A percentile compares a stretch with the other conserved stretches of the same genome.
These are phyloP conservation scores for Hordeum pubiflorum DNA, from an alignment of 202 grass and related monocot genomes.

Conservation along the genomic window DNA sequence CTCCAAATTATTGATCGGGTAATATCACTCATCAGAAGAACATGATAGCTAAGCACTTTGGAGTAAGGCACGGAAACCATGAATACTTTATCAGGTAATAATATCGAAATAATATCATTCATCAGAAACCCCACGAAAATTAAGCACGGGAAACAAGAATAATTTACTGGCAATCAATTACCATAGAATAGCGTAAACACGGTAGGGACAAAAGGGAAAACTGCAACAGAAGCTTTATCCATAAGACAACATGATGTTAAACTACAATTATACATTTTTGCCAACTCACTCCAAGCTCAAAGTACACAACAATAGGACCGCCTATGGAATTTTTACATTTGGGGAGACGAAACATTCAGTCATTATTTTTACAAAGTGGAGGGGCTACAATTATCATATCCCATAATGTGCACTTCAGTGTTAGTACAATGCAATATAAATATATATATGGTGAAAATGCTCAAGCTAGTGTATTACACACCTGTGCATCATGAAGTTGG, in stretches of 20 bases:
- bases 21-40: neutral
- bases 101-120: neutral
- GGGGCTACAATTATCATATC: neutral
- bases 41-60: neutral
- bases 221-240: neutral
- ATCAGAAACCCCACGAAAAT: neutral
- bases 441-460: neutral
- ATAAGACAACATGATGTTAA: neutral
- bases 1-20: neutral
- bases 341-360: neutral
- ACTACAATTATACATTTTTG: neutral
- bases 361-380: neutral
- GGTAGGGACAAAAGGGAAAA: neutral
- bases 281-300: neutral
- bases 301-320: neutral
- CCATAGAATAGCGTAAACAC: neutral
- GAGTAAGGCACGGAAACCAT: neutral
- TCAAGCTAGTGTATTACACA: constrained; percentile 13
- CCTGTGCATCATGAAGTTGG: constrained; percentile 86
- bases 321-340: neutral
- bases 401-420: neutral
- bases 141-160: neutral
- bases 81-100: neutral
- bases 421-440: neutral
- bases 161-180: neutral